Base-by-base conservation (phyloP, 139 green algal genomes). In the Micractinium conductrix region DNA sequence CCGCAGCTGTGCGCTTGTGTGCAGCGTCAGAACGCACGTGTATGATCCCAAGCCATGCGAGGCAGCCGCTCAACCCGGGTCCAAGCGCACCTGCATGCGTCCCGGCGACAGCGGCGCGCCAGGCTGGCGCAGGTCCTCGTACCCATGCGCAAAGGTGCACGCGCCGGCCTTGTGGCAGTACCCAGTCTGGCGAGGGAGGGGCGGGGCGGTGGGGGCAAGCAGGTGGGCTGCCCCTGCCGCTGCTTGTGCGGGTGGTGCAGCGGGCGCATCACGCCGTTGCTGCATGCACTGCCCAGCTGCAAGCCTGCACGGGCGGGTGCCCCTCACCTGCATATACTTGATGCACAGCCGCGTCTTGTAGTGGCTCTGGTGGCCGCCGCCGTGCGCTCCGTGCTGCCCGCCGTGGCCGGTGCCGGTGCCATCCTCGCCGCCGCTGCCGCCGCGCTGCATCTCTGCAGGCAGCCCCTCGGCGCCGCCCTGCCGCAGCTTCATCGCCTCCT, bases 281-380 rank as follows among this genome's bases (percentile, higher is more conserved):
- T 24, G 48, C 48, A 58, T 58, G 48, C 48, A 58, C 14, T 16
- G 48, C 14, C 48, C 12, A 58, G 12, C 48, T 12, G 48, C 48
- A 58, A 24, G 48, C 14, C 48, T 24, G 48, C 48, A 58, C 14
- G n/a, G n/a, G n/a, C n/a, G n/a, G n/a, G n/a, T n/a, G n/a, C n/a
- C n/a, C n/a, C 5, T 28, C 58, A 37, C n/a, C n/a, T n/a, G 70
- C 89, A 92, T 92, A 76, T 88, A 92, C 69, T 87, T 85, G 76
- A 89, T 85, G 80, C 89, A 92, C 48, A 92, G 74, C 80, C 88
- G 80, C 28, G 89, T 92, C 80, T 92, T 92, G 88, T 88, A 92
- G 26, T 84, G 85, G 8, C 75, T 60, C 60, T 85, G 79, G 42
- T 67, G 58, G 28, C 44, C 76, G 58, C 58, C 74, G 50, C 28